These are phyloP conservation scores for Silene noctiflora DNA, from an alignment of 179 eudicot species.

Conservation along the genomic window DNA sequence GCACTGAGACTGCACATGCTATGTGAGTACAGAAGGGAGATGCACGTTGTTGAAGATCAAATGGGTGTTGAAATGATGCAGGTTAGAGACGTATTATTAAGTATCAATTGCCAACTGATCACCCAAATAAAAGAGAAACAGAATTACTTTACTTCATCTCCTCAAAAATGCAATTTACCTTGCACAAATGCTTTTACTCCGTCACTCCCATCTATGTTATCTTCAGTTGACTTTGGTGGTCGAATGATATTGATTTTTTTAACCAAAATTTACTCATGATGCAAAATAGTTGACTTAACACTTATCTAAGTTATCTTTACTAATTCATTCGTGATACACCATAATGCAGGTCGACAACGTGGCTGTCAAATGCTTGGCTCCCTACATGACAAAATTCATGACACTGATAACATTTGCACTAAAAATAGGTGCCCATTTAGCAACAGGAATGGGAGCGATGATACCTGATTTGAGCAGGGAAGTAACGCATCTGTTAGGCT, in stretches of 20 bases:
- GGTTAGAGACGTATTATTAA: constrained; percentile 20
- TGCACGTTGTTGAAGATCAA: constrained; percentile 94
- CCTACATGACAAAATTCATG: constrained; percentile 89
- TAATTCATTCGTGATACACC: neutral
- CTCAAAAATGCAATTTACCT: neutral
- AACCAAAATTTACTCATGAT: too few species aligned
- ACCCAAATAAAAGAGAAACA: neutral
- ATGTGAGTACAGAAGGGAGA: constrained; percentile 75
- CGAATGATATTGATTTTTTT: too few species aligned
- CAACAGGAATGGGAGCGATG: constrained; percentile 83
- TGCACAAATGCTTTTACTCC: too few species aligned
- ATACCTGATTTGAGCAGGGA: constrained; percentile 86
- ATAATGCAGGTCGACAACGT: constrained; percentile 71
- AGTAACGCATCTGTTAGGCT: constrained; percentile 60
- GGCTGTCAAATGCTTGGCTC: constrained; percentile 73
- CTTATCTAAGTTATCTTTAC: neutral
- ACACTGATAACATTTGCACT: constrained; percentile 76
- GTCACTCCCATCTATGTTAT: too few species aligned
- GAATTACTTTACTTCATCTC: neutral
- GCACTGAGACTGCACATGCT: constrained; percentile 86
- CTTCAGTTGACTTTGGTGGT: too few species aligned
- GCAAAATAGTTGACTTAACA: neutral
- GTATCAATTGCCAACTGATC: neutral
- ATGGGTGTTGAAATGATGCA: constrained; percentile 88
- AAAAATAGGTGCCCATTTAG: constrained; percentile 92